A percentile compares a stretch with the other conserved stretches of the same genome.
phyloP scores from a whole-genome alignment of 176 grass and related monocot species.

The Lolium perenne region DNA sequence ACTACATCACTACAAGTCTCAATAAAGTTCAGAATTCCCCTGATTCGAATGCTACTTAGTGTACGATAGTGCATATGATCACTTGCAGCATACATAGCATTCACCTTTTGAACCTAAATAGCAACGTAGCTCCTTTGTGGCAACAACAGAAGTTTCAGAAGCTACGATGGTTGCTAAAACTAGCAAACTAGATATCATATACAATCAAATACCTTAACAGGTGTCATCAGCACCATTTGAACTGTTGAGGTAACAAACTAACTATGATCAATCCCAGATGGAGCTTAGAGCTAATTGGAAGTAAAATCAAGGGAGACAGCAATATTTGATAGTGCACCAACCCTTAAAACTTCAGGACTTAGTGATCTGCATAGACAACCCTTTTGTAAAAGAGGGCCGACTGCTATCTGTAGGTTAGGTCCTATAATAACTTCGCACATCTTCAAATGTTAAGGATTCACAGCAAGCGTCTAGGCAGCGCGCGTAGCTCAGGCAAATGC shows the following conservation, averaged over 20 bases:
- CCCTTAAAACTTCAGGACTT: background rate
- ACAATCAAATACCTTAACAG: constrained; percentile 1
- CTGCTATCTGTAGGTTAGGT: background rate
- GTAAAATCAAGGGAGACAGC: background rate
- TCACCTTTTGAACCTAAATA: background rate
- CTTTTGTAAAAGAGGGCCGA: background rate
- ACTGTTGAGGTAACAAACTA: constrained; percentile 9
- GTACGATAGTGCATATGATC: background rate
- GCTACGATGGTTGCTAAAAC: background rate
- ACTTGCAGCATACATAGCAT: background rate
- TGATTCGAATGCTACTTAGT: background rate
- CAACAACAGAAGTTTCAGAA: background rate
- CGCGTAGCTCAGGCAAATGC: background rate
- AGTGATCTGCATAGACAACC: background rate
- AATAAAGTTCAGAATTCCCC: background rate
- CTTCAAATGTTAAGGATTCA: background rate
- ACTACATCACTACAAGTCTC: background rate
- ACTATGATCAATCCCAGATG: background rate
- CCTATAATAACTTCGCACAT: background rate
- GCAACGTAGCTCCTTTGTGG: background rate
- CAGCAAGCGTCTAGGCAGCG: background rate
- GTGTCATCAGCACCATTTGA: background rate
- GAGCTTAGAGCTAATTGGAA: background rate
- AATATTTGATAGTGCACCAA: background rate
- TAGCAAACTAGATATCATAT: background rate